phyloP scores from a whole-genome alignment of 257 asterid genomes.

The Knoxia roxburghii region DNA sequence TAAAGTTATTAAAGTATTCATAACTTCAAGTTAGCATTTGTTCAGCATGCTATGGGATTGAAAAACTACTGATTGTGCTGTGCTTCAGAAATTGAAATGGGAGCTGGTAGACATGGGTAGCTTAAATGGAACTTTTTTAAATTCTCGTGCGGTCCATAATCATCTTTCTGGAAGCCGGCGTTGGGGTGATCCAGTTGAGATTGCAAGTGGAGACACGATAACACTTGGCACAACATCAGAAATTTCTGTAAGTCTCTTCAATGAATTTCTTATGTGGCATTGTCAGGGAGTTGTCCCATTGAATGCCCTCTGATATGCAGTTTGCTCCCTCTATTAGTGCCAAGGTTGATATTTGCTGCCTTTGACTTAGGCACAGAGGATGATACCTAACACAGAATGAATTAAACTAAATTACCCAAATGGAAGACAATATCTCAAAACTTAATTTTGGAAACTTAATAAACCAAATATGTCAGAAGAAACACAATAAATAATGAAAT shows the following conservation, averaged over 20 bases:
- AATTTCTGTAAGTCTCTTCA: slow-evolving; percentile 45
- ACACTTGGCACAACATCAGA: slow-evolving; percentile 78
- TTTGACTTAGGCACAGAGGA: background rate
- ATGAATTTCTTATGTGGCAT: slow-evolving; percentile 1
- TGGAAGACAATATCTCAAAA: background rate
- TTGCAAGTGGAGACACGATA: slow-evolving; percentile 63
- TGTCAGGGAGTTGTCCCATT: slow-evolving; percentile 1
- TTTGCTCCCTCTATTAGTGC: background rate
- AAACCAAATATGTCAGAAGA: too few species aligned
- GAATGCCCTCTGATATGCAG: background rate
- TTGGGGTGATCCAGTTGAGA: slow-evolving; percentile 74
- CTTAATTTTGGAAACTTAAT: too few species aligned
- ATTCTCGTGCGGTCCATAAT: slow-evolving; percentile 51
- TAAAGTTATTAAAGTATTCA: slow-evolving; percentile 28
- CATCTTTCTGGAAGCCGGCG: slow-evolving; percentile 67
- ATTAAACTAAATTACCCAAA: too few species aligned
- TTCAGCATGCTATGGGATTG: slow-evolving; percentile 19
- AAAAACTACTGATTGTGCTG: slow-evolving; percentile 16
- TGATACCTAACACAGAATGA: background rate
- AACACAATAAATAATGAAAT: background rate
- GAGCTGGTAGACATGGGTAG: slow-evolving; percentile 99
- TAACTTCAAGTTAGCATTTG: slow-evolving; percentile 13
- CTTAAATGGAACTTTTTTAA: slow-evolving; percentile 75
- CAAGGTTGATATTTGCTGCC: background rate
- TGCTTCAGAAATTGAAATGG: slow-evolving; percentile 76